Conservation (phyloP, 768 basidiomycete genomes). For the Hemileccinum impolitum region DNA sequence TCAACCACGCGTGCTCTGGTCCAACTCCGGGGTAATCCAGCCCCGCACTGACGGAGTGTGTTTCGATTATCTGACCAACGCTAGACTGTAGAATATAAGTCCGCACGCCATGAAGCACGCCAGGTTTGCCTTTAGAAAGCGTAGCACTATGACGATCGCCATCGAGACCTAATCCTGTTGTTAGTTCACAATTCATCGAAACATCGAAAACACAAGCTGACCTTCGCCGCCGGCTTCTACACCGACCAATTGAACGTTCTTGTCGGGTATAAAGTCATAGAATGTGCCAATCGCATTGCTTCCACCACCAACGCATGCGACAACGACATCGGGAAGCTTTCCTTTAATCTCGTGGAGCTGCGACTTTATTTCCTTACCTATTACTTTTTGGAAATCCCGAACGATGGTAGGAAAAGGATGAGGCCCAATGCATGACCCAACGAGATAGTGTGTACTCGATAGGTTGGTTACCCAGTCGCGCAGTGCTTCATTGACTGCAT, state of each 20-base stretch:
- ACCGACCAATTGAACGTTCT: slow-evolving; percentile 80
- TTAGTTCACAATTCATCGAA: slow-evolving; percentile 8
- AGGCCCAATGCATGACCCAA: slow-evolving; percentile 96
- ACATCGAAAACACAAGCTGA: slow-evolving; percentile 42
- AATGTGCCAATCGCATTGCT: slow-evolving; percentile 98
- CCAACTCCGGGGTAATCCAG: slow-evolving; percentile 97
- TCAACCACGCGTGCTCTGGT: slow-evolving; percentile 97
- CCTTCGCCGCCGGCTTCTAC: slow-evolving; percentile 99
- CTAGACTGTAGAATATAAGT: slow-evolving; percentile 91
- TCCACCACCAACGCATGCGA: slow-evolving; percentile 97
- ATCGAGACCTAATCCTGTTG: slow-evolving; percentile 52
- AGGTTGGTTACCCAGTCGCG: slow-evolving; percentile 99
- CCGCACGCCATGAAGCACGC: slow-evolving; percentile 93
- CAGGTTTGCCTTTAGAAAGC: slow-evolving; percentile 84
- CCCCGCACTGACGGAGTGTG: slow-evolving; percentile 95
- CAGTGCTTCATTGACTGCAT: slow-evolving; percentile 97
- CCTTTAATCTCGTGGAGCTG: slow-evolving; percentile 71
- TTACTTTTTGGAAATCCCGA: slow-evolving; percentile 95
- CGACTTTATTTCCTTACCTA: slow-evolving; percentile 89
- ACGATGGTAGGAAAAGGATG: slow-evolving; percentile 99
- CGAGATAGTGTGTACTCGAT: slow-evolving; percentile 90
- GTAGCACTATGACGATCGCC: slow-evolving; percentile 91
- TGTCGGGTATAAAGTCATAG: slow-evolving; percentile 92
- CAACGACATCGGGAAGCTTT: slow-evolving; percentile 90
- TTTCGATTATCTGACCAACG: slow-evolving; percentile 93